These are phyloP conservation scores for Adansonia rubrostipa DNA, from an alignment of 441 rosid species.

Conservation along the genomic window DNA sequence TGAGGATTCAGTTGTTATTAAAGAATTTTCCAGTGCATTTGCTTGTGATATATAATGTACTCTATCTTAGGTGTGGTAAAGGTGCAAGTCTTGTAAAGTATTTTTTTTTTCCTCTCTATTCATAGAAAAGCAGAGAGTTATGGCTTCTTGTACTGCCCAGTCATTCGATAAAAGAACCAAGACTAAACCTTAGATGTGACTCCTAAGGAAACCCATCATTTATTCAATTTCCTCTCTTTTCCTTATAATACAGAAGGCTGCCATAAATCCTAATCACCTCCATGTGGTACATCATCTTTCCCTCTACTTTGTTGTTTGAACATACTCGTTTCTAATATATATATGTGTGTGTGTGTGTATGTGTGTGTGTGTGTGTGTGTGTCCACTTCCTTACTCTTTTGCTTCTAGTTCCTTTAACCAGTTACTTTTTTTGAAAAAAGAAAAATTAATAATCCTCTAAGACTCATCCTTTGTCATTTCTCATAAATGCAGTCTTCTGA, in stretches of 20 bases:
- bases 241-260: neutral
- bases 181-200: neutral
- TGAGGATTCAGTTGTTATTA: neutral
- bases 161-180: neutral
- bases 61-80: neutral
- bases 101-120: neutral
- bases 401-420: neutral
- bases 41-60: slow-evolving; percentile 3
- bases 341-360: neutral
- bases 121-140: neutral
- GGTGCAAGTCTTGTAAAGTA: neutral
- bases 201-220: neutral
- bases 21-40: neutral
- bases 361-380: no score
- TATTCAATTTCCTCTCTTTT: slow-evolving; percentile 3
- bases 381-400: neutral
- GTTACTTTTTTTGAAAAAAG: neutral
- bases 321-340: neutral
- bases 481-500: neutral
- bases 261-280: neutral
- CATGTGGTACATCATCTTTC: neutral
- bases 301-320: slow-evolving; percentile 3
- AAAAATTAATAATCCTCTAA: neutral
- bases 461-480: neutral
- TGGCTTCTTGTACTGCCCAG: neutral